phyloP scores from a whole-genome alignment of 2,329 filamentous ascomycete genomes.

The Fusarium incarnatum region DNA sequence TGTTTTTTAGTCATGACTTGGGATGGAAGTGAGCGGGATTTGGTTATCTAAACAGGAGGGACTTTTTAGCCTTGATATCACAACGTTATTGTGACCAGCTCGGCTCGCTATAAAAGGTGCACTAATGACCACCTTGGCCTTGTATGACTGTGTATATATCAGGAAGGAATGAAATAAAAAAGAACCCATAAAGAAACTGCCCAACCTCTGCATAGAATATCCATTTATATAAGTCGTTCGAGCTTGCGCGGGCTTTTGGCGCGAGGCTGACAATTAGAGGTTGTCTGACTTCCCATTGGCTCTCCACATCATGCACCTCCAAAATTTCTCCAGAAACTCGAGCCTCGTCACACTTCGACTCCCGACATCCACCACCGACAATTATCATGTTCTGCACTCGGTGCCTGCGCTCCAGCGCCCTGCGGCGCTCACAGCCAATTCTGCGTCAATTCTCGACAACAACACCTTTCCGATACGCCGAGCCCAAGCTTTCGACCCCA shows the following conservation, averaged over 20 bases:
- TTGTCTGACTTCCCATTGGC: conserved; percentile 45
- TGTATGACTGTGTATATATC: conserved; percentile 53
- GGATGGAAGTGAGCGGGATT: conserved; percentile 12
- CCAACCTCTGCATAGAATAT: background rate
- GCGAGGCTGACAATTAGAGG: conserved; percentile 48
- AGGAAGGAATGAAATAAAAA: conserved; percentile 47
- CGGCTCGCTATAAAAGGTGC: conserved; percentile 28
- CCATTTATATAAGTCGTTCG: conserved; percentile 3
- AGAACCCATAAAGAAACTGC: conserved; percentile 17
- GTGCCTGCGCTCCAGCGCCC: conserved; percentile 61
- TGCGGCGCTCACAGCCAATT: conserved; percentile 48
- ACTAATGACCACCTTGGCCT: conserved; percentile 38
- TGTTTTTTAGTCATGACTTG: conserved; percentile 3
- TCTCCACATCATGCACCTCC: conserved; percentile 37
- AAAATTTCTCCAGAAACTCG: conserved; percentile 47
- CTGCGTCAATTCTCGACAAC: conserved; percentile 57
- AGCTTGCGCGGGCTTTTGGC: conserved; percentile 14
- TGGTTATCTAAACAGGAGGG: conserved; percentile 39
- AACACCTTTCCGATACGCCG: conserved; percentile 51
- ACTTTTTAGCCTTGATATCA: conserved; percentile 40
- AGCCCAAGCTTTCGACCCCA: conserved; percentile 54
- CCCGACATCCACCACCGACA: conserved; percentile 40
- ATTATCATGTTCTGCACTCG: conserved; percentile 57
- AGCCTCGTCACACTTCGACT: conserved; percentile 45
- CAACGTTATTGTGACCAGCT: conserved; percentile 35